Evolutionary conservation across 1,139 yeast species (phyloP), one percentile per base, ranked within the genome.

Genomic region (Diutina pseudorugosa): DNA sequence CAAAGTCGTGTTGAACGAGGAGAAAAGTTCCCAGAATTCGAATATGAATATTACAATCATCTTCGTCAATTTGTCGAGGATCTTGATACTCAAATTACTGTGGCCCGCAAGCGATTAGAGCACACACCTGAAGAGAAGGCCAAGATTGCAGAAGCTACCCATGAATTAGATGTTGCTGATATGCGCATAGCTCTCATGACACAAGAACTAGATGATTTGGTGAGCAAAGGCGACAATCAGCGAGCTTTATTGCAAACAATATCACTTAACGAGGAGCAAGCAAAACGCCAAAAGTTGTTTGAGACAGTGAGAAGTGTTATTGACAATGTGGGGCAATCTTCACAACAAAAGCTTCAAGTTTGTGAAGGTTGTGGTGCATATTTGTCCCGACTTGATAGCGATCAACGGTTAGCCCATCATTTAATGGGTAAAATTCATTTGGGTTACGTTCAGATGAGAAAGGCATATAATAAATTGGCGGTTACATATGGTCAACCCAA

Each of bases 311-410:
- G 86, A 48, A 73, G 69, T 41, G 69, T 85, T 1, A 77, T 85
- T 8, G 96, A 88, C 55, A 84, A 82, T 59, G 78, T 85, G 6
- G 95, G 95, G 1, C 95, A 87, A 58, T 79, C 91, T 4, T 88
- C 95, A 1, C 95, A 87, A 62, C 98, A 91, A 61, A 87, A 87
- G 63, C 72, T 91, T 52, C 97, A 90, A 65, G 95, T 89, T 0
- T 93, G 98, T 68, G 87, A 82, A 58, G 83, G 82, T 1, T 93
- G 98, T 69, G 97, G 96, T 0, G 96, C 96, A 0, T 89, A 85
- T 63, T 71, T 93, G 53, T 87, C 96, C 4, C 73, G 95, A 55
- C 71, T 90, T 54, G 98, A 93, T 65, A 88, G 86, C 57, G 98
- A 91, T 65, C 73, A 93, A 61, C 75, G 98, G 58, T 72, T 93